Base-by-base conservation (phyloP, 768 basidiomycete genomes). In the Austroboletus festivus region DNA sequence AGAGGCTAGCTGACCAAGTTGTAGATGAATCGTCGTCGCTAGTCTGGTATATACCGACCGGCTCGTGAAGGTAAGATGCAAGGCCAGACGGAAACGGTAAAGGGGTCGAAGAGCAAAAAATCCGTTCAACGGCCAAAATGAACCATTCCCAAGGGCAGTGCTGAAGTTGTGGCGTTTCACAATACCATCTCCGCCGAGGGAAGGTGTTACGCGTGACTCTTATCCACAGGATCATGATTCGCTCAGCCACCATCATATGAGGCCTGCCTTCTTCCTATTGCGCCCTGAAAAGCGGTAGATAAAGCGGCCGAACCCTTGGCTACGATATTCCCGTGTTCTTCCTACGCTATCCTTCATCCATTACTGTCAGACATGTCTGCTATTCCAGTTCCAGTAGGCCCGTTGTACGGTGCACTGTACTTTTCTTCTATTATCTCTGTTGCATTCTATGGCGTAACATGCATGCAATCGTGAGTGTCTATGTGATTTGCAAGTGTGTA, bases 401-500 rank as follows among this genome's bases (percentile, higher is more conserved):
- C 46, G 11, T 23, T 30, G 16, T 40, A 47, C 40, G 46, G 46
- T 26, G 38, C 46, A 4, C 6, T 47, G 28, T 40, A 40, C 46
- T 47, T 47, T 33, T 47, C 46, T 18, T 38, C 46, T 19, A 40
- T 47, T 10, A 15, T 47, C 15, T 47, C 46, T 2, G 46, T 47
- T 7, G 46, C 20, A 11, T 47, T 47, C 28, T 47, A 47, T 5
- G 38, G 38, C 8, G 38, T 47, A 18, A 47, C 46, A 28, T 47
- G 46, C 21, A 47, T 46, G 45, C 45, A 46, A 38, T 38, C 45
- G 45, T 46, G 38, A 46, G 45, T 31, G 24, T 19, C 13, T 13
- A 5, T 18, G 35, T 19, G 7, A 11, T 37, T 18, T 18, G 35
- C 5, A 10, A 7, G 31, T 33, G 13, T 28, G 7, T 28, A 6